Evolutionary conservation across 148 eudicot genomes (phyloP), one percentile per base, ranked within the genome.

Genomic region (Limonium bicolor): DNA sequence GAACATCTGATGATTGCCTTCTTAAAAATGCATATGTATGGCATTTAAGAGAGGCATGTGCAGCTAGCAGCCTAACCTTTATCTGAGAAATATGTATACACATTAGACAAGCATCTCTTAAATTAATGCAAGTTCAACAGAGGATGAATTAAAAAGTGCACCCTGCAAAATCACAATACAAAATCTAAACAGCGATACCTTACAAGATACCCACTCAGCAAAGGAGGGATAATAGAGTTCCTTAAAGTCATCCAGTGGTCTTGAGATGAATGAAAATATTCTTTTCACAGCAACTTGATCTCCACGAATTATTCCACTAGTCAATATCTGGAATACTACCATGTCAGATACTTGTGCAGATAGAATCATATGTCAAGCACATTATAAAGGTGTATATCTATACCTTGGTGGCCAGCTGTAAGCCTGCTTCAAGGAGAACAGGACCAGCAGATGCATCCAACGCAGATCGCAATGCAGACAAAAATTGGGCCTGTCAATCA

Each of bases 141-240:
- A n/a, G n/a, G n/a, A n/a, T n/a, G n/a, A n/a, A n/a, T n/a, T n/a
- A n/a, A n/a, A n/a, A n/a, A n/a, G n/a, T n/a, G n/a, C n/a, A n/a
- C n/a, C n/a, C n/a, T n/a, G n/a, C n/a, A n/a, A n/a, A n/a, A n/a
- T n/a, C n/a, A n/a, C n/a, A n/a, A n/a, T n/a, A n/a, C n/a, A 43
- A 31, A 20, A 62, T 23, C 32, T 15, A 46, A 51, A 46, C 13
- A 51, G 41, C 24, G 12, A 49, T 42, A 90, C 97, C 97, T 90
- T 90, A 77, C 93, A 77, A 26, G 97, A 84, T 17, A 90, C 95
- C 97, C 97, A 90, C 63, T 90, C 97, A 19, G 97, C 97, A 73
- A 74, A 90, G 47, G 95, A 90, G 51, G 97, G 97, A 71, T 84
- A 84, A 53, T 77, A 90, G 36, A 90, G 93, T 66, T 77, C 88